Evolutionary conservation across 345 rosid species (phyloP).

Genomic region (Eucalyptus tenuipes): DNA sequence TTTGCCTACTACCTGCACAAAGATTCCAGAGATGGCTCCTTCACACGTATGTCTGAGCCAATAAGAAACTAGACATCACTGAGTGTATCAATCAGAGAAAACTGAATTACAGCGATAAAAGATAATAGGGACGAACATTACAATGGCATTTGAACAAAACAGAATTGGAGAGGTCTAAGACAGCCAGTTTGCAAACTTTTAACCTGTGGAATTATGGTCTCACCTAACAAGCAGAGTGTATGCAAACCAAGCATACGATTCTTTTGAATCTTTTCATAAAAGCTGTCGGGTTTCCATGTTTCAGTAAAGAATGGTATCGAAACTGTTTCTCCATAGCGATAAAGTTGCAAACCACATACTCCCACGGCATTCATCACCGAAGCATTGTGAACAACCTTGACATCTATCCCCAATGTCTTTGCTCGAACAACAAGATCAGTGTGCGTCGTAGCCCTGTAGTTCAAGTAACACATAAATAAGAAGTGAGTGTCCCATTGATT

Average conservation of each 20-base stretch:
- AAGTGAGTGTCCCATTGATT: not conserved
- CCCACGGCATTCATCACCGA: slow-evolving; percentile 94
- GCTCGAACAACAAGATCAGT: slow-evolving; percentile 93
- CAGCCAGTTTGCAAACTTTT: not conserved
- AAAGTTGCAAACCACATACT: slow-evolving; percentile 82
- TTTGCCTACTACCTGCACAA: slow-evolving; percentile 43
- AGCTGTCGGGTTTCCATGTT: slow-evolving; percentile 90
- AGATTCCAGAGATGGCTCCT: slow-evolving; percentile 88
- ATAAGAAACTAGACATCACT: not conserved
- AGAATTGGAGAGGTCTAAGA: not conserved
- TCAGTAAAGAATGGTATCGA: slow-evolving; percentile 82
- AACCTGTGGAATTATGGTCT: not conserved
- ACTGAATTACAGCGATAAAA: not conserved
- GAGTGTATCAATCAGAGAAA: not conserved
- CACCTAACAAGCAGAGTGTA: slow-evolving; percentile 84
- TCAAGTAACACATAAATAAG: not conserved
- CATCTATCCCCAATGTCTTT: slow-evolving; percentile 49
- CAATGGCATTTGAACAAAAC: not conserved
- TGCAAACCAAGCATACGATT: slow-evolving; percentile 68
- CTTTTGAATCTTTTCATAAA: slow-evolving; percentile 64
- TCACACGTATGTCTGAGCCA: slow-evolving; percentile 71
- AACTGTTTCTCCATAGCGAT: slow-evolving; percentile 88
- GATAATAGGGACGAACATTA: not conserved
- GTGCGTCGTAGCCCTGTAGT: slow-evolving; percentile 83
- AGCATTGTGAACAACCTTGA: slow-evolving; percentile 81